phyloP scores from a whole-genome alignment of 257 asterid species.

The Craterostigma plantagineum region DNA sequence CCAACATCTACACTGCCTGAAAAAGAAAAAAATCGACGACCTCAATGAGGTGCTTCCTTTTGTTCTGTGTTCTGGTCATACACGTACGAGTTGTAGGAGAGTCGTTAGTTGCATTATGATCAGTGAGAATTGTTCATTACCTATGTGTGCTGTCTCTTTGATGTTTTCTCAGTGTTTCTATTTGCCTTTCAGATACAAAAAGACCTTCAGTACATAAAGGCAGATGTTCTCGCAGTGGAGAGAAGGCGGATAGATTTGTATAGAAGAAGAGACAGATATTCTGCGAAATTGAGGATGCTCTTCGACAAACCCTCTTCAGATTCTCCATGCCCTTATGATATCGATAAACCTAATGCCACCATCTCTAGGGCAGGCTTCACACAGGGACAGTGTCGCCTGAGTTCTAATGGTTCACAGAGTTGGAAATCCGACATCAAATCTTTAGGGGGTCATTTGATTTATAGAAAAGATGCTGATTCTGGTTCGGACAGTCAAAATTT shows the following conservation, averaged over 20 bases:
- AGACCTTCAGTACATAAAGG: conserved; percentile 70
- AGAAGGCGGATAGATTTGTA: conserved; percentile 48
- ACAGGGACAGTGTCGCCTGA: conserved; percentile 25
- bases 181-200: conserved; percentile 38
- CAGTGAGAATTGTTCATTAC: too few species aligned
- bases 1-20: conserved; percentile 44
- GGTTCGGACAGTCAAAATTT: conserved; percentile 44
- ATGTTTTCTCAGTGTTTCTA: conserved; percentile 2
- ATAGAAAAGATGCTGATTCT: conserved; percentile 25
- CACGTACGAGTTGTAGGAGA: too few species aligned
- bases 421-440: conserved; percentile 35
- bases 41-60: conserved; percentile 59
- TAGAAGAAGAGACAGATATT: conserved; percentile 49
- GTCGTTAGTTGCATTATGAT: too few species aligned
- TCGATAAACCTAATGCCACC: conserved; percentile 25
- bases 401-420: conserved; percentile 21
- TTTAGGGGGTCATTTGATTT: conserved; percentile 26
- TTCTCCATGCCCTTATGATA: conserved; percentile 25
- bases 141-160: too few species aligned
- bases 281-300: conserved; percentile 31
- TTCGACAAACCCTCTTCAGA: conserved; percentile 31
- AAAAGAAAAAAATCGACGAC: conserved; percentile 66
- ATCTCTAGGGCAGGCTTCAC: conserved; percentile 18
- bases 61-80: conserved; percentile 3
- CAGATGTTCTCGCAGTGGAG: conserved; percentile 78